Conservation (phyloP, 306 rosid genomes). For the Oxytropis ochrocephala region DNA sequence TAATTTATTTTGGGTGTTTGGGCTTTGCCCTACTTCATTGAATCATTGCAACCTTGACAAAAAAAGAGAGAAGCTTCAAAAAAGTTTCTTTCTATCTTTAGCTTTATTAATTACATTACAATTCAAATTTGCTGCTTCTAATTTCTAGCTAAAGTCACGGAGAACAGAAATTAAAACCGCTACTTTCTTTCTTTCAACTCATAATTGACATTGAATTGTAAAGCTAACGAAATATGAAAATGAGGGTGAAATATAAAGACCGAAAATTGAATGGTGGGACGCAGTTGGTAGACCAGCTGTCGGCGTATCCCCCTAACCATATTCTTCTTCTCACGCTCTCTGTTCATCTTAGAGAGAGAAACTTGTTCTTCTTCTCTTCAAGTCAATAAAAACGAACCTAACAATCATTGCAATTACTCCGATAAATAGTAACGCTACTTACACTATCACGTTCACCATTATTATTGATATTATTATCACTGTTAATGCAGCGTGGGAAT, state of each 20-base stretch:
- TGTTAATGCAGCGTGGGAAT: background rate
- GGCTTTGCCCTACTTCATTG: no score
- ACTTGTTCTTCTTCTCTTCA: background rate
- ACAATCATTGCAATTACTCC: constrained; percentile 13
- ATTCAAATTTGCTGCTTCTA: no score
- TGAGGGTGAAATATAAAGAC: background rate
- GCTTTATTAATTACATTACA: no score
- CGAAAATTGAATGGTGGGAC: background rate
- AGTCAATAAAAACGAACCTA: background rate
- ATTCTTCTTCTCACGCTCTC: background rate
- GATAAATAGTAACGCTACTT: background rate
- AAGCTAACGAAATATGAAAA: background rate
- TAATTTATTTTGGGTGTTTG: no score
- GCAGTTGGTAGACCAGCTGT: constrained; percentile 13
- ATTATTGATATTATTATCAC: background rate
- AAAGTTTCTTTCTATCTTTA: no score
- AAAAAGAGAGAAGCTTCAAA: no score
- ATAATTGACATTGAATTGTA: no score
- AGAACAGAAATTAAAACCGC: no score
- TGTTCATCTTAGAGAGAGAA: background rate
- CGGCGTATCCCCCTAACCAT: background rate
- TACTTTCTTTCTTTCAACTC: no score
- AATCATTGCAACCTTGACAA: no score
- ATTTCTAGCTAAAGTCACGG: no score
- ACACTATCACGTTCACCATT: background rate